Evolutionary conservation across 2,329 filamentous ascomycete genomes (phyloP), one percentile per base, ranked within the genome.

Genomic region (Bipolaris gigantea): DNA sequence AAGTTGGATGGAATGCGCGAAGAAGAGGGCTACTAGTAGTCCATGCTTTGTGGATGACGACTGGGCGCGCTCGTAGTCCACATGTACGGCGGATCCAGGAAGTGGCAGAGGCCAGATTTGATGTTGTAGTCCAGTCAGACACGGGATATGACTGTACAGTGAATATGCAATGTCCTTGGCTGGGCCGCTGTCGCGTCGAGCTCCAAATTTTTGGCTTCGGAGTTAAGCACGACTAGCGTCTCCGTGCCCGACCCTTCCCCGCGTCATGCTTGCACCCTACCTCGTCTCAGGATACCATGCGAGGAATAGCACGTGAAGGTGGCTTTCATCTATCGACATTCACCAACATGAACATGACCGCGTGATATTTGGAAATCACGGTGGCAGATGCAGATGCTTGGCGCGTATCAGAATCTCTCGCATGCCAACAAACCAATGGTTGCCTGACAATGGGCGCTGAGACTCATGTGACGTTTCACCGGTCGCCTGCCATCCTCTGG

Each of bases 201-300:
- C 56, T 53, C 63, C 60, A 64, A 64, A 67, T 53, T 63, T 65
- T 67, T 64, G 45, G 59, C 48, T 44, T 51, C 48, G 41, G 53
- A 52, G 50, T 62, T 68, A 69, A 70, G 69, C 66, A 71, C 66
- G 59, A 56, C 41, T 72, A 68, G 70, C 64, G 69, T 40, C 62
- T 61, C 53, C 53, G 55, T 58, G 35, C 41, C 34, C 34, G 27
- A 27, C 10, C 10, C 36, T 43, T 46, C 55, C 42, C 53, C 57
- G 44, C 48, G 45, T 40, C 42, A 34, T 36, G 41, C 45, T 32
- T 27, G 39, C 23, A 41, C 21, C 5, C 7, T 13, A 9, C 33
- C 36, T 16, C 16, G 39, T 34, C 41, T 11, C 2, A 13, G 21
- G 32, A n/a, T 21, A 30, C 41, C 41, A 13, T 30, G 16, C 10